A percentile compares a stretch with the other conserved stretches of the same genome.
phyloP scores from a whole-genome alignment of 2,329 filamentous ascomycete genomes.

The Paradendryphiella salina region DNA sequence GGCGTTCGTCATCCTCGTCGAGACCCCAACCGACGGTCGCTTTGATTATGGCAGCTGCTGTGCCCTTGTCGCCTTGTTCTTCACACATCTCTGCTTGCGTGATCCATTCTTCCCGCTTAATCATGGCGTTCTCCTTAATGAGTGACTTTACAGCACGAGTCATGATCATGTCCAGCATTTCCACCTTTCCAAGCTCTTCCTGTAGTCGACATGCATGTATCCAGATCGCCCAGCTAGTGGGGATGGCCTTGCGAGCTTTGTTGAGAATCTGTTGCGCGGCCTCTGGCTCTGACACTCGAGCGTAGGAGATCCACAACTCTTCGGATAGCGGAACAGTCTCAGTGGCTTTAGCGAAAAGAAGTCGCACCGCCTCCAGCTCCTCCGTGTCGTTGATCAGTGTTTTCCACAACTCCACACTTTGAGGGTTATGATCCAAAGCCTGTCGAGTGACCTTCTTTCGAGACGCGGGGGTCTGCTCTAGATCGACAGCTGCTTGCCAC shows the following conservation, averaged over 20 bases:
- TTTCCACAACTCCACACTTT: slow-evolving; percentile 97
- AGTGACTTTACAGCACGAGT: slow-evolving; percentile 88
- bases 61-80: slow-evolving; percentile 82
- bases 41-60: slow-evolving; percentile 85
- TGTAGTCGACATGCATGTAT: slow-evolving; percentile 90
- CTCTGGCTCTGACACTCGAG: slow-evolving; percentile 83
- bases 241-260: slow-evolving; percentile 88
- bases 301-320: slow-evolving; percentile 92
- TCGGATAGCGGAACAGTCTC: slow-evolving; percentile 93
- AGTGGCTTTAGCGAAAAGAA: slow-evolving; percentile 91
- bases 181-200: slow-evolving; percentile 80
- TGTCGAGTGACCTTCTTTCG: slow-evolving; percentile 93
- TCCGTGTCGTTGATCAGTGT: slow-evolving; percentile 95
- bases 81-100: slow-evolving; percentile 92
- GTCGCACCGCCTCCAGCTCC: slow-evolving; percentile 79
- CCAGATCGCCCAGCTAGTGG: slow-evolving; percentile 94
- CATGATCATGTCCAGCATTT: slow-evolving; percentile 83
- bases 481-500: slow-evolving; percentile 93
- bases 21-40: slow-evolving; percentile 92
- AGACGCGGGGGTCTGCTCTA: slow-evolving; percentile 78
- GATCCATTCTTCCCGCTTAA: slow-evolving; percentile 97
- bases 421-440: slow-evolving; percentile 87
- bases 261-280: slow-evolving; percentile 96
- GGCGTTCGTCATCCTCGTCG: slow-evolving; percentile 94
- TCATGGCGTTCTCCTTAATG: slow-evolving; percentile 90